Percentiles rank a stretch among this genome's conserved stretches.
phyloP scores from a whole-genome alignment of 371 early-diverging fungal genomes.

The Funneliformis caledonium region DNA sequence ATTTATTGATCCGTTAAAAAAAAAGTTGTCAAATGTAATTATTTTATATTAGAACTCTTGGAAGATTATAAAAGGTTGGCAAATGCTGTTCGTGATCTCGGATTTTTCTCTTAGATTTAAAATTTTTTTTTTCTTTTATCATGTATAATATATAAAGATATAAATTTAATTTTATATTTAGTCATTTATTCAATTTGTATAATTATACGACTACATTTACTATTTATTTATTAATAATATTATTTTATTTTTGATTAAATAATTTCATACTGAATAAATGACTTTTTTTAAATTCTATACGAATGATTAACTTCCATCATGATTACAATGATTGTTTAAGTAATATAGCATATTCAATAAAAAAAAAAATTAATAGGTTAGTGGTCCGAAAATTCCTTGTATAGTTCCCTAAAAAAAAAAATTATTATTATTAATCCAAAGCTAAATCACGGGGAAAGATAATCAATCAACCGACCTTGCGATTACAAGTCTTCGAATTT shows the following conservation, averaged over 20 bases:
- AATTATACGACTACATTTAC: too few species aligned
- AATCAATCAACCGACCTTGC: conserved; percentile 46
- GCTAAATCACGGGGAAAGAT: not conserved
- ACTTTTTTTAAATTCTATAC: too few species aligned
- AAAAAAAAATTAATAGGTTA: not conserved
- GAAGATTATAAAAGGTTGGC: conserved; percentile 37
- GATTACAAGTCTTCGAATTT: conserved; percentile 97
- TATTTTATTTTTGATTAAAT: too few species aligned
- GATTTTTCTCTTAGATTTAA: conserved; percentile 14
- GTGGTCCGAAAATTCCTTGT: not conserved
- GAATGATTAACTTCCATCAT: too few species aligned
- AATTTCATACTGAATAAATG: too few species aligned
- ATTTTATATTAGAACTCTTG: conserved; percentile 25
- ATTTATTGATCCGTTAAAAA: not conserved
- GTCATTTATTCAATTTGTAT: too few species aligned
- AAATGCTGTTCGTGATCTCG: conserved; percentile 17
- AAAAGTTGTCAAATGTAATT: not conserved
- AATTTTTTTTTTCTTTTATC: too few species aligned
- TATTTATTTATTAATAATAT: too few species aligned
- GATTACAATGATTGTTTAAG: too few species aligned
- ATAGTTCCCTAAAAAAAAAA: not conserved
- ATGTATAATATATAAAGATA: too few species aligned
- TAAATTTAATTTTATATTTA: too few species aligned
- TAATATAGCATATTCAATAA: too few species aligned
- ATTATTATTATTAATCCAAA: not conserved